Percentiles rank a stretch among this genome's conserved stretches.
Evolutionary conservation across 345 rosid genomes (phyloP).

Genomic region (Isatis tinctoria): DNA sequence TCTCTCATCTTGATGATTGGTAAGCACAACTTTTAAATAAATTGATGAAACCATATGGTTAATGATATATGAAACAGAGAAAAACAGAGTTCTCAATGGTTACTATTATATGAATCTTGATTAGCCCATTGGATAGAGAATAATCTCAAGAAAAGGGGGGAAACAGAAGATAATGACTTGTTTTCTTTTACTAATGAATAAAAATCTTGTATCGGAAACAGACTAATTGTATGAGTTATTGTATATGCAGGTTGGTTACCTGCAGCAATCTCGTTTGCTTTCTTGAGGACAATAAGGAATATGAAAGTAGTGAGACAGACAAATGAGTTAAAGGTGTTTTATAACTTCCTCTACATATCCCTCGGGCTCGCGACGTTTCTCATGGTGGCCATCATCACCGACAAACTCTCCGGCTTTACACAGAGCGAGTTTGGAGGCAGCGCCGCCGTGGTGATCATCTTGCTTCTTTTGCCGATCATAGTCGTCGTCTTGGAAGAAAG

Average conservation of each 20-base stretch:
- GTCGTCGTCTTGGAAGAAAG: constrained; percentile 42
- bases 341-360: constrained; percentile 41
- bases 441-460: constrained; percentile 33
- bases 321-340: constrained; percentile 43
- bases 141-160: background rate
- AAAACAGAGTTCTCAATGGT: constrained; percentile 8
- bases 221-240: constrained; percentile 2
- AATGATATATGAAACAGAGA: background rate
- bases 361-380: constrained; percentile 48
- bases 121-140: background rate
- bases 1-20: constrained; percentile 45
- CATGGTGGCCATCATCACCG: constrained; percentile 38
- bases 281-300: constrained; percentile 40
- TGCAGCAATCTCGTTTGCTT: constrained; percentile 38
- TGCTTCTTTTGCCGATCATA: constrained; percentile 41
- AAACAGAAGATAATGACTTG: background rate
- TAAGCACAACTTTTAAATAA: background rate
- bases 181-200: background rate
- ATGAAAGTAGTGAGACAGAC: constrained; percentile 33
- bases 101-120: constrained; percentile 2
- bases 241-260: constrained; percentile 42
- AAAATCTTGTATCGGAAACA: background rate
- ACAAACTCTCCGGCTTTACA: constrained; percentile 39
- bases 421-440: constrained; percentile 34
- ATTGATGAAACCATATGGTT: background rate